Conservation (phyloP, 441 rosid genomes). For the Gossypium schwendimanii region DNA sequence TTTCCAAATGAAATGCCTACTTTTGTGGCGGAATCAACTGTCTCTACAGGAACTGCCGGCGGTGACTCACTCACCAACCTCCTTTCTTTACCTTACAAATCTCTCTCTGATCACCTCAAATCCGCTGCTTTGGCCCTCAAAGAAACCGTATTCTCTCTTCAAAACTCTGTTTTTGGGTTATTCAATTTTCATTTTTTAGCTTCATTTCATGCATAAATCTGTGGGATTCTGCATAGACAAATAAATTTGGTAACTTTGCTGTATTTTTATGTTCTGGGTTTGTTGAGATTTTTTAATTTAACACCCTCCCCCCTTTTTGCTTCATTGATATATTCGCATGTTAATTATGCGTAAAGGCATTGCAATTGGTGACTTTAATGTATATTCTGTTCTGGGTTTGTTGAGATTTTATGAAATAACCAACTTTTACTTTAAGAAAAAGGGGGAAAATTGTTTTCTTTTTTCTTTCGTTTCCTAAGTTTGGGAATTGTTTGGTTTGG, state of each 20-base stretch:
- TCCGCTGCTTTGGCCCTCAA: conserved; percentile 39
- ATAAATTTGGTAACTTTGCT: background rate
- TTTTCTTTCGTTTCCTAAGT: background rate
- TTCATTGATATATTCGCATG: background rate
- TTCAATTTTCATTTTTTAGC: background rate
- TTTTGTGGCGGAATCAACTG: conserved; percentile 24
- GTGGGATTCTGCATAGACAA: background rate
- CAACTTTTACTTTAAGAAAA: background rate
- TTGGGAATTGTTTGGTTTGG: background rate
- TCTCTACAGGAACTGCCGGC: conserved; percentile 8
- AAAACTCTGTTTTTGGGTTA: background rate
- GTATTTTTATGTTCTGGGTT: background rate
- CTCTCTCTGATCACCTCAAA: conserved; percentile 31
- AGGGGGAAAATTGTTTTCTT: background rate
- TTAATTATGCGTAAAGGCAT: background rate
- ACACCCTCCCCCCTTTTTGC: background rate
- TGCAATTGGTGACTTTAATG: background rate
- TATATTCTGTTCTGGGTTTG: background rate
- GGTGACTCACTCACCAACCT: conserved; percentile 31
- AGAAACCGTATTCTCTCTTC: conserved; percentile 29
- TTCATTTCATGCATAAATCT: background rate
- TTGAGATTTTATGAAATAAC: background rate
- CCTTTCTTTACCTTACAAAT: conserved; percentile 32
- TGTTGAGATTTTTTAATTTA: background rate
- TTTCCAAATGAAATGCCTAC: conserved; percentile 42